Base-by-base conservation (phyloP, 129 eudicot species). In the Flaveria bidentis region DNA sequence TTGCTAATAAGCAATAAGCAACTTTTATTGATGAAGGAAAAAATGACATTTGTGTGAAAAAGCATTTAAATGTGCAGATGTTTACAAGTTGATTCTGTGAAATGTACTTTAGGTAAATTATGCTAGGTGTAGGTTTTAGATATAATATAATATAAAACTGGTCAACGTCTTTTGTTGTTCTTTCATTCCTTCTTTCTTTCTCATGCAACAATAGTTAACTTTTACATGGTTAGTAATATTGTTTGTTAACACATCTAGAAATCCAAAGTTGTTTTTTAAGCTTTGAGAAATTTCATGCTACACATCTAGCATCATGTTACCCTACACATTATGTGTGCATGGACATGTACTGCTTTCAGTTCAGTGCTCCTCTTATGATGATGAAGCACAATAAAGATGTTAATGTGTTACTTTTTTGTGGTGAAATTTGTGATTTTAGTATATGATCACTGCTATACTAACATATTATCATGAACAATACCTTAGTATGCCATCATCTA, bases 321-420 rank as follows among this genome's bases (percentile, higher is more conserved):
- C 7, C 41, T 36, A 36, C 41, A 61, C 42, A 4, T 4, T 11
- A 13, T 23, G 41, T 61, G 67, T 26, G 67, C 41, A 61, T 26
- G 18, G 15, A 26, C n/a, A 61, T 63, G 69, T 36, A 63, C 69
- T 6, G 5, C 69, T 28, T 30, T 63, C 69, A 63, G 69, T 63
- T 63, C 46, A 28, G 46, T 33, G 30, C 28, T 61, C 18, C 42
- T 11, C 39, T 61, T 61, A 13, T 60, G 18, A 61, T 26, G 42
- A 61, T 61, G 28, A 26, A 12, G 42, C 42, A 61, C 67, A 14
- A 13, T 62, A 30, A 45, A 63, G 11, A 63, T 18, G 15, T 28
- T 28, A 15, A 63, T 8, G 13, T 63, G 18, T 30, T 33, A 15
- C 22, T 14, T 63, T 30, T 56, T 63, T 62, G 44, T 6, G 69